phyloP scores from a whole-genome alignment of 2,329 filamentous ascomycete genomes.

The Aureobasidium sp. region DNA sequence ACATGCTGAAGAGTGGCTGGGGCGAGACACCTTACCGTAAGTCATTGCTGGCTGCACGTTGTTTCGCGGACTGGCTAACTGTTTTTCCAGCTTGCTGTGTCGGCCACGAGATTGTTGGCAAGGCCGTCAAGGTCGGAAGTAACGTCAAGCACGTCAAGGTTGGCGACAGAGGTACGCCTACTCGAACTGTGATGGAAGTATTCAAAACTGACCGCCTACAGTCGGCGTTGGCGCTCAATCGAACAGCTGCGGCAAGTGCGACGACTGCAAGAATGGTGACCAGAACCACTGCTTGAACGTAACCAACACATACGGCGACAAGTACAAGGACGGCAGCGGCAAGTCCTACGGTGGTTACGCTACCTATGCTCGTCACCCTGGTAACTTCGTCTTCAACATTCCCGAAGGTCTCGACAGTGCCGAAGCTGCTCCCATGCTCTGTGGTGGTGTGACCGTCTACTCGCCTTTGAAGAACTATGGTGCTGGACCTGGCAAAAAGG shows the following conservation, averaged over 20 bases:
- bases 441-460: constrained; percentile 66
- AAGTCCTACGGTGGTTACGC: constrained; percentile 58
- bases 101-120: constrained; percentile 21
- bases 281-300: constrained; percentile 24
- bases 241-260: constrained; percentile 41
- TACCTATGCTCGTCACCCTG: constrained; percentile 44
- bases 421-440: constrained; percentile 60
- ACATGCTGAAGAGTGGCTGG: constrained; percentile 31
- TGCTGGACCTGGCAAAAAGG: constrained; percentile 54
- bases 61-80: background rate
- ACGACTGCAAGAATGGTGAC: constrained; percentile 37
- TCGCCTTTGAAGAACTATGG: constrained; percentile 58
- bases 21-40: constrained; percentile 19
- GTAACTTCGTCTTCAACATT: constrained; percentile 50
- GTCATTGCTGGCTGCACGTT: background rate
- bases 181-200: fast-evolving
- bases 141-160: constrained; percentile 22
- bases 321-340: constrained; percentile 33
- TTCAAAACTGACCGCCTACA: background rate
- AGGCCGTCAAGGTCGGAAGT: constrained; percentile 21
- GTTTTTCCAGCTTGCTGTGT: constrained; percentile 14
- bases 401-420: constrained; percentile 40
- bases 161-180: constrained; percentile 23
- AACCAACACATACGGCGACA: constrained; percentile 26
- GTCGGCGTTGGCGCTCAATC: constrained; percentile 44